Conservation (phyloP, 169 alveolate genomes). For the Eimeria brunetti region DNA sequence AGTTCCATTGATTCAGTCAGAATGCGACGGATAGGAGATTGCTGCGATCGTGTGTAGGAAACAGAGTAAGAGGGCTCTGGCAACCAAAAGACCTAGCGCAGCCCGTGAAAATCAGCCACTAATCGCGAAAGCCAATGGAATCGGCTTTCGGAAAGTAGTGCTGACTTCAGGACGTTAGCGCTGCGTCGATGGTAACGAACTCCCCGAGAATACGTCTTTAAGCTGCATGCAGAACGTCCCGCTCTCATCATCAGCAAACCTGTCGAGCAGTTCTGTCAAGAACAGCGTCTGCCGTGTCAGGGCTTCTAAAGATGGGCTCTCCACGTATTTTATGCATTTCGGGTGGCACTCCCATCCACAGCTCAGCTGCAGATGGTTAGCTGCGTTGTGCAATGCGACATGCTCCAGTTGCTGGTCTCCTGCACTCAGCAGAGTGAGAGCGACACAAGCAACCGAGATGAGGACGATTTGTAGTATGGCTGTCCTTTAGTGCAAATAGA, state of each 20-base stretch:
- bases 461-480: neutral
- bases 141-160: neutral
- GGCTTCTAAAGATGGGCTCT: constrained; percentile 64
- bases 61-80: neutral
- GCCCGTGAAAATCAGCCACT: neutral
- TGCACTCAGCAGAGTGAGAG: constrained; percentile 6
- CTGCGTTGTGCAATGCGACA: constrained; percentile 75
- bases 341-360: constrained; percentile 77
- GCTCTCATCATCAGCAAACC: constrained; percentile 73
- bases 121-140: neutral
- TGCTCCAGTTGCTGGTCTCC: constrained; percentile 79
- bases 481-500: neutral
- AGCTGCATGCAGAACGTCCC: constrained; percentile 75
- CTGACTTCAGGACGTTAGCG: neutral
- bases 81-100: neutral
- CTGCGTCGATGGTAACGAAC: constrained; percentile 1
- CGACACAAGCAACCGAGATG: neutral
- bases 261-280: constrained; percentile 69
- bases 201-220: constrained; percentile 32
- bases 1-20: neutral
- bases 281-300: constrained; percentile 63
- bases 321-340: constrained; percentile 77
- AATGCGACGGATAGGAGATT: constrained; percentile 2
- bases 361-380: constrained; percentile 62
- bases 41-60: constrained; percentile 21